These are phyloP conservation scores for Diophrys sp. DNA, from an alignment of 73 alveolate species.

Conservation along the genomic window DNA sequence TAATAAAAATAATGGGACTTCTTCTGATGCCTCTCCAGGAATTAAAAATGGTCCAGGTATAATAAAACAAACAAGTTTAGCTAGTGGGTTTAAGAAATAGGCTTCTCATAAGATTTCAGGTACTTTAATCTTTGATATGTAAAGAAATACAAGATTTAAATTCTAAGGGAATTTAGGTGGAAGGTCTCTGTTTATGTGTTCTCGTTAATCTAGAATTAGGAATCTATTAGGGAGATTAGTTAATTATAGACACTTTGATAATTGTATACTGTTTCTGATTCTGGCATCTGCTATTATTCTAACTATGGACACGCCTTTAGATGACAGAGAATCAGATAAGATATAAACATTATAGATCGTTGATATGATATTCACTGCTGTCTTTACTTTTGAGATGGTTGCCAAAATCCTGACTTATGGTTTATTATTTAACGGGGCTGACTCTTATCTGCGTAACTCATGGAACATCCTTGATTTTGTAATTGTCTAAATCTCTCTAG, in stretches of 20 bases:
- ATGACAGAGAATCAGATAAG: constrained; percentile 20
- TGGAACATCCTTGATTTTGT: constrained; percentile 93
- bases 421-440: constrained; percentile 69
- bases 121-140: too few relatives aligned
- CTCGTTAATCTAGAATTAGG: too few relatives aligned
- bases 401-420: constrained; percentile 85
- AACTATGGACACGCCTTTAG: constrained; percentile 49
- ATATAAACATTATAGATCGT: constrained; percentile 14
- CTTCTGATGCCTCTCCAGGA: too few relatives aligned
- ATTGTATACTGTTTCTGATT: constrained; percentile 47
- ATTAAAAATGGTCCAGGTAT: too few relatives aligned
- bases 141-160: too few relatives aligned
- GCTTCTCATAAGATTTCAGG: too few relatives aligned
- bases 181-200: too few relatives aligned
- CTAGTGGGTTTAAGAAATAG: too few relatives aligned
- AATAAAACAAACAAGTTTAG: too few relatives aligned
- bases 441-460: constrained; percentile 77
- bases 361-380: constrained; percentile 69
- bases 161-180: too few relatives aligned
- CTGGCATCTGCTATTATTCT: constrained; percentile 47
- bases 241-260: constrained; percentile 21
- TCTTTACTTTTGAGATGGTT: constrained; percentile 75
- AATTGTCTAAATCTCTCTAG: constrained; percentile 32
- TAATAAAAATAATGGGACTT: too few relatives aligned
- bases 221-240: too few relatives aligned